Base-by-base conservation (phyloP, 2,329 filamentous ascomycete species). In the Aspergillus floridensis region DNA sequence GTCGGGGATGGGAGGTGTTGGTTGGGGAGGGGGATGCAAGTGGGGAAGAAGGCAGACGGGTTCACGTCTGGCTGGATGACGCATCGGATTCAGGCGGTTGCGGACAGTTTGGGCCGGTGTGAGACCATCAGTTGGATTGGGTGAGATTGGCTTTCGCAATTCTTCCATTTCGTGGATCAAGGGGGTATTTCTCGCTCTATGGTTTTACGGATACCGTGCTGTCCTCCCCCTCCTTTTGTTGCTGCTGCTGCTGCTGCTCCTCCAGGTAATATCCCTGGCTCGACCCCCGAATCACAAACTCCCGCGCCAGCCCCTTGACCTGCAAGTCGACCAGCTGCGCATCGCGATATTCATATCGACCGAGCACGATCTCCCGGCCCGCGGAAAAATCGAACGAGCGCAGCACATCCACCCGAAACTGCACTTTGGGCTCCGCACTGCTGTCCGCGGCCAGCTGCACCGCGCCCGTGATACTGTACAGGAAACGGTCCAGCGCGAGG, bases 41-140 rank as follows among this genome's bases (percentile, higher is more conserved):
- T 60, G 19, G 58, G 61, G 1, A 49, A 56, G n/a, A 8, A 21
- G 2, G 41, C 19, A 22, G 5, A 21, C 51, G 56, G 49, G 10
- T 46, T 47, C 11, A 49, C 24, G 21, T 58, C 55, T 2, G 61
- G 58, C 6, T 63, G 61, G 61, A 58, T 60, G 58, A 19, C 55
- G 26, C 48, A 63, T 4, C 35, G 61, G 1, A 59, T 63, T 22
- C 56, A 63, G 32, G 49, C 44, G 3, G 44, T 24, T 16, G 58
- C 61, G 0, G 59, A 53, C 12, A 55, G 29, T 38, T 21, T 60
- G 52, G 60, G 60, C 10, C 44, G 12, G 4, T 62, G 60, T 50
- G 24, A 47, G n/a, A 10, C n/a, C 29, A 56, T 56, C 5, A 31
- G 51, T 5, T 62, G 60, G 60, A 32, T 54, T 49, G 21, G 5